These are phyloP conservation scores for Naumovozyma baii DNA, from an alignment of 805 yeast genomes.

Conservation along the genomic window DNA sequence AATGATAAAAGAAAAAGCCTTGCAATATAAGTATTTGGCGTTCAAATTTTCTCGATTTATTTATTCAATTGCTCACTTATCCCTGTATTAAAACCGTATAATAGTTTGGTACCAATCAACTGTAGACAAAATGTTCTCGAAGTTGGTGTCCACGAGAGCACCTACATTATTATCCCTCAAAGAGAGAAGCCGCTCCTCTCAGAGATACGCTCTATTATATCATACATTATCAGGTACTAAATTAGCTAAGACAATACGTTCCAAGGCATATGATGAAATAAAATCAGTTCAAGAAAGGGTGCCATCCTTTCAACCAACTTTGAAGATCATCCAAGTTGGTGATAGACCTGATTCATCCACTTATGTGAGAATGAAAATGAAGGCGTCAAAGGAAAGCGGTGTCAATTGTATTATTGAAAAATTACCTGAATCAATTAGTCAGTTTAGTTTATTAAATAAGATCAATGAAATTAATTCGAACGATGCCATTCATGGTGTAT, in stretches of 20 bases:
- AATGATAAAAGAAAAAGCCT: too few relatives aligned
- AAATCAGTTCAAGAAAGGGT: constrained; percentile 28
- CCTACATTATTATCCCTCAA: neutral
- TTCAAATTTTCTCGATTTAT: too few relatives aligned
- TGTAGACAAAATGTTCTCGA: neutral
- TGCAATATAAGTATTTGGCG: too few relatives aligned
- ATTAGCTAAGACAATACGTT: constrained; percentile 37
- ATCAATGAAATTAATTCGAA: constrained; percentile 52
- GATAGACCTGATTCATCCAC: constrained; percentile 70
- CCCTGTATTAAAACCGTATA: too few relatives aligned
- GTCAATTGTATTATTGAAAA: constrained; percentile 52
- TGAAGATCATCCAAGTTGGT: constrained; percentile 71
- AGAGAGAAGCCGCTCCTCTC: neutral
- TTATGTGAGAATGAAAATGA: constrained; percentile 70
- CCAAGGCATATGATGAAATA: constrained; percentile 34
- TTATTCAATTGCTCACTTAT: too few relatives aligned
- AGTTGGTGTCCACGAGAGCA: neutral
- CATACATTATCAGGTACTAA: constrained; percentile 40
- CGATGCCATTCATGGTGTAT: constrained; percentile 54
- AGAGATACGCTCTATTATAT: constrained; percentile 4
- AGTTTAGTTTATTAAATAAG: constrained; percentile 44
- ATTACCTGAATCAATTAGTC: constrained; percentile 47
- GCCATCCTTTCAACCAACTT: constrained; percentile 51
- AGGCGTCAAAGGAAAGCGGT: constrained; percentile 65
- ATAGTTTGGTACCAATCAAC: too few relatives aligned